phyloP scores from a whole-genome alignment of 352 stramenopile species.

The Phytopythium aichiense region DNA sequence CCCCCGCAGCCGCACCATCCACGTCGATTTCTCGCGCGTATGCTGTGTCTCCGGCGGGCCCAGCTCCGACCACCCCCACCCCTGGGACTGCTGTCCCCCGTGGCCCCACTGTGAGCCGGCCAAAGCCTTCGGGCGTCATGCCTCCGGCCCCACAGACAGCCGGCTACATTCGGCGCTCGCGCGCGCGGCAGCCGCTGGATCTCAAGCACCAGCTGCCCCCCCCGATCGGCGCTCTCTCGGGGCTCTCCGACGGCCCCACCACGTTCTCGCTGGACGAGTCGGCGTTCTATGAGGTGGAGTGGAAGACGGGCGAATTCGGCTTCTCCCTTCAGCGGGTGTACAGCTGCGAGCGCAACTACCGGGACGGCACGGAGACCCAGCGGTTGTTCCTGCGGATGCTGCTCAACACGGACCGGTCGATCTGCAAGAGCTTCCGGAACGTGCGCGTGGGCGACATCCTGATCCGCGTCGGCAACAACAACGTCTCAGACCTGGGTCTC shows the following conservation, averaged over 20 bases:
- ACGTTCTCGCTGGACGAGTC: conserved; percentile 52
- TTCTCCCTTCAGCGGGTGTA: conserved; percentile 75
- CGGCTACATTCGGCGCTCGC: conserved; percentile 33
- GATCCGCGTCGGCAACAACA: conserved; percentile 48
- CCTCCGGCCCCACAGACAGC: conserved; percentile 16
- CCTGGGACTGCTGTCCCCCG: not conserved
- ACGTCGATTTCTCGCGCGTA: not conserved
- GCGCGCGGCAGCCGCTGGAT: conserved; percentile 35
- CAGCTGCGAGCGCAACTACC: conserved; percentile 31
- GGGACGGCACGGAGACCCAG: conserved; percentile 18
- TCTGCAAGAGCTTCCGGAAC: conserved; percentile 55
- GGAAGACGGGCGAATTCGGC: conserved; percentile 60
- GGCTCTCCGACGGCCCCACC: conserved; percentile 48
- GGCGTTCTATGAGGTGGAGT: conserved; percentile 59
- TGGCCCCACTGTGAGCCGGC: conserved; percentile 15
- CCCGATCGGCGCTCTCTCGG: conserved; percentile 56
- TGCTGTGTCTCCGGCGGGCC: not conserved
- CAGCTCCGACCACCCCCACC: not conserved
- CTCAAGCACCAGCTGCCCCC: conserved; percentile 55
- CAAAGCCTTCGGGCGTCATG: conserved; percentile 4
- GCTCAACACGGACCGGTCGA: conserved; percentile 68
- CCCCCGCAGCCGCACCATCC: not conserved
- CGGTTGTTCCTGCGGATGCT: conserved; percentile 66
- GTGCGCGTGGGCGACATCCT: conserved; percentile 63
- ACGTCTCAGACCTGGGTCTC: conserved; percentile 62